Base-by-base conservation (phyloP, 2,329 filamentous ascomycete genomes). In the Cladosporium cucumerinum region DNA sequence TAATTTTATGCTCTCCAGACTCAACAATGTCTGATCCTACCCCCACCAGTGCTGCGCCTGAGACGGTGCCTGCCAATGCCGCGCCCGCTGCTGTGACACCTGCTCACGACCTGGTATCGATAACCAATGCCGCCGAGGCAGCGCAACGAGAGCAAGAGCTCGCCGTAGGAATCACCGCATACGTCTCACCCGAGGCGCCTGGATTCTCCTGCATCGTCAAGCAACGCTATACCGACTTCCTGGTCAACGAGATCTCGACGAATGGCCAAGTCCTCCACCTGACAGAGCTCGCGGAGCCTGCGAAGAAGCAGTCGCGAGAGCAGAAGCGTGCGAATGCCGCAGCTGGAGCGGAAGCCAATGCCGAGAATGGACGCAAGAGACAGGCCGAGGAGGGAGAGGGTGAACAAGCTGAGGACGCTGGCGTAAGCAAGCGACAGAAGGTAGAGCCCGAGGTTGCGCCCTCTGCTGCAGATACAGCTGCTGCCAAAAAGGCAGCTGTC, bases 221-320 rank as follows among this genome's bases (percentile, higher is more conserved):
- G 81, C 87, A 89, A 73, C 84, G 92, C 69, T 97, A 93, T 77
- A 94, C 93, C 4, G 93, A 97, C 76, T 97, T 97, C 72, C 82
- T 95, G 70, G 93, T 97, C 71, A 93, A 96, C 73, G 93, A 97
- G 77, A 94, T 97, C 67, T 81, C 85, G 23, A 87, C 88, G 32
- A 86, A 89, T 72, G 93, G 93, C 18, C 79, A 87, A 62, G 91
- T 96, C 16, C 77, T 95, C 61, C 92, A 94, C 76, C 81, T 97
- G 57, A 82, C 78, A 65, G 84, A 82, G 61, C 77, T 84, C 28
- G 71, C 70, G 32, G 70, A 64, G 23, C 55, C 70, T 36, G 66
- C 43, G 16, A 66, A 62, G 21, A 69, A 70, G 57, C 68, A 46
- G 39, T 43, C 46, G 57, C 63, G 51, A 28, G 54, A 65, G 14